Percentiles rank a stretch among this genome's conserved stretches.
phyloP scores from a whole-genome alignment of 1,284 basidiomycete species.

The Xanthoconium separans region DNA sequence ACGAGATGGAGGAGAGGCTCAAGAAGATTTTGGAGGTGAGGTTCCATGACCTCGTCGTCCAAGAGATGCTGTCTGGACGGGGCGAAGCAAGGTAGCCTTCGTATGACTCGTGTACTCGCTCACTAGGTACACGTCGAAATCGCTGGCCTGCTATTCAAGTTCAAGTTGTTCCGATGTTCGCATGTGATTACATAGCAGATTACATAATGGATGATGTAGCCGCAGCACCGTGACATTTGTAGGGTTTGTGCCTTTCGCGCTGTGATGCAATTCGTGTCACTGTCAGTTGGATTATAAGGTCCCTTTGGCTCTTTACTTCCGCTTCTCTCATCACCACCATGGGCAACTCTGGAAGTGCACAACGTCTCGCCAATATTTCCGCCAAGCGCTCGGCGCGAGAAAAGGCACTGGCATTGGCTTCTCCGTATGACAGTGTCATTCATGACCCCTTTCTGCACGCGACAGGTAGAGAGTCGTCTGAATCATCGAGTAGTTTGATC shows the following conservation, averaged over 20 bases:
- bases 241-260: too few relatives aligned
- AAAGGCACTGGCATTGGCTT: conserved; percentile 22
- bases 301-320: background rate
- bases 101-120: too few relatives aligned
- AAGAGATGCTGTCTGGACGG: conserved; percentile 40
- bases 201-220: too few relatives aligned
- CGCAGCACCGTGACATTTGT: too few relatives aligned
- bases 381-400: conserved; percentile 23
- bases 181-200: too few relatives aligned
- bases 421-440: conserved; percentile 14
- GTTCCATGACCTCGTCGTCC: conserved; percentile 48
- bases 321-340: conserved; percentile 4
- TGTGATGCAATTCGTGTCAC: too few relatives aligned
- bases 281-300: too few relatives aligned
- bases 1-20: conserved; percentile 34
- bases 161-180: too few relatives aligned
- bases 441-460: conserved; percentile 24
- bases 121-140: too few relatives aligned
- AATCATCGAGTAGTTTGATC: background rate
- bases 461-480: conserved; percentile 22
- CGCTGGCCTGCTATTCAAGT: too few relatives aligned
- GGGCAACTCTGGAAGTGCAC: conserved; percentile 13
- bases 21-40: conserved; percentile 40
- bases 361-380: conserved; percentile 23
- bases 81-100: background rate